phyloP scores from a whole-genome alignment of 331 rosid genomes.

The Erythrophleum ivorense region DNA sequence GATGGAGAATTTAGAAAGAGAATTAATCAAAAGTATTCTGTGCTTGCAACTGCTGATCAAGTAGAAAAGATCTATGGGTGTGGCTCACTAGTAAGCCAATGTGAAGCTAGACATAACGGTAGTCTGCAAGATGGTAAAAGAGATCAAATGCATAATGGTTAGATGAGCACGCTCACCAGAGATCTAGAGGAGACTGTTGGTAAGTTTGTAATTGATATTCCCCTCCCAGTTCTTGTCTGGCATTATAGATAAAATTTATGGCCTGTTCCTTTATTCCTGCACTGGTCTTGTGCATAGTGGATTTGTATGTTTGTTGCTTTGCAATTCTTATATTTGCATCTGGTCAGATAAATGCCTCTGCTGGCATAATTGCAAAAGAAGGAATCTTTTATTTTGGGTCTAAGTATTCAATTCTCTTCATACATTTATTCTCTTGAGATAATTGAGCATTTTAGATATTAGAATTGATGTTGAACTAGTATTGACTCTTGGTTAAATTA shows the following conservation, averaged over 20 bases:
- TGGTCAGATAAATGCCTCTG: slow-evolving; percentile 14
- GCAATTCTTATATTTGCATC: not conserved
- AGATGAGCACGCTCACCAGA: slow-evolving; percentile 43
- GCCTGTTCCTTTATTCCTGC: not conserved
- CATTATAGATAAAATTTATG: not conserved
- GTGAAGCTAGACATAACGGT: slow-evolving; percentile 33
- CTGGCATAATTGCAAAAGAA: not conserved
- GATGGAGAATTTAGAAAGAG: slow-evolving; percentile 52
- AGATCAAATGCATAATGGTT: slow-evolving; percentile 53
- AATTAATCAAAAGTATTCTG: slow-evolving; percentile 43
- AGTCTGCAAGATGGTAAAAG: slow-evolving; percentile 41
- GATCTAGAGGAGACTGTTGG: slow-evolving; percentile 51
- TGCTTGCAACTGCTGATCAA: slow-evolving; percentile 50
- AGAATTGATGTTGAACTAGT: not conserved
- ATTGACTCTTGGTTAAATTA: not conserved
- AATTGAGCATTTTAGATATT: not conserved
- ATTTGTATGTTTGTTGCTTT: slow-evolving; percentile 12
- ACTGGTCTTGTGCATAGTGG: slow-evolving; percentile 4
- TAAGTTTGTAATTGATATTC: slow-evolving; percentile 47
- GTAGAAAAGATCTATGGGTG: slow-evolving; percentile 37
- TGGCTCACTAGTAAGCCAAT: slow-evolving; percentile 39
- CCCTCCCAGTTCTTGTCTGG: slow-evolving; percentile 4
- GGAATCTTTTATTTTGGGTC: too few species aligned
- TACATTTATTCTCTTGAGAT: not conserved
- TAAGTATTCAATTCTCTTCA: too few species aligned